A percentile compares a stretch with the other conserved stretches of the same genome.
These are phyloP conservation scores for Solanum sejunctum DNA, from an alignment of 257 asterid genomes.

Conservation along the genomic window DNA sequence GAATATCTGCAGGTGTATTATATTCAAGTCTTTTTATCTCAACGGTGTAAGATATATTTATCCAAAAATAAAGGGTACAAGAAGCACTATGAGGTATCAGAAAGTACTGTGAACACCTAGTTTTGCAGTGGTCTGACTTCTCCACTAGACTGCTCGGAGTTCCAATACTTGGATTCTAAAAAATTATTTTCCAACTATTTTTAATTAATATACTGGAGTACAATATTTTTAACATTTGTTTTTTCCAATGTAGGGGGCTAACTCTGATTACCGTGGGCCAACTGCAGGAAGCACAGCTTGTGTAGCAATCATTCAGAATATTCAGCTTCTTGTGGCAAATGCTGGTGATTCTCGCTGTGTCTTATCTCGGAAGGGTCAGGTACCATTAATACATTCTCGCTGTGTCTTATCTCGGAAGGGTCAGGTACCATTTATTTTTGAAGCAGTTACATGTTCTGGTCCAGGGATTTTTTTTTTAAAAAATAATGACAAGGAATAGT, in stretches of 20 bases:
- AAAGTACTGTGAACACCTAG: not conserved
- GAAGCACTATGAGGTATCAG: not conserved
- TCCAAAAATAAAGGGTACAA: not conserved
- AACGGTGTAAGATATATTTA: not conserved
- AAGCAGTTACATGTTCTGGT: not conserved
- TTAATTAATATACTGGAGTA: not conserved
- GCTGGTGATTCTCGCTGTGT: conserved; percentile 97
- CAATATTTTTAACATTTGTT: not conserved
- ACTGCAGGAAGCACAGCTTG: conserved; percentile 89
- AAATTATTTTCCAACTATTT: not conserved
- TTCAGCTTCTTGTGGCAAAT: conserved; percentile 69
- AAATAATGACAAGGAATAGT: not conserved
- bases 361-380: conserved; percentile 72
- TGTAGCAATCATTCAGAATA: conserved; percentile 51
- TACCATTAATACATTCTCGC: conserved; percentile 63
- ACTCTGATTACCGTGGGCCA: conserved; percentile 51
- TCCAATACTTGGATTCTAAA: not conserved
- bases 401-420: conserved; percentile 77
- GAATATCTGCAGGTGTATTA: not conserved
- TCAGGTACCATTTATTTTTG: conserved; percentile 32
- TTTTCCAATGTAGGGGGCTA: conserved; percentile 37
- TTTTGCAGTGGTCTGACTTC: not conserved
- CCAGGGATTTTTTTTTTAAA: not conserved
- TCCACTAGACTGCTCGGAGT: not conserved
- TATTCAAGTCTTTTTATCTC: not conserved